Evolutionary conservation across 1,284 basidiomycete species (phyloP).

Genomic region (Hortiboletus rubellus): DNA sequence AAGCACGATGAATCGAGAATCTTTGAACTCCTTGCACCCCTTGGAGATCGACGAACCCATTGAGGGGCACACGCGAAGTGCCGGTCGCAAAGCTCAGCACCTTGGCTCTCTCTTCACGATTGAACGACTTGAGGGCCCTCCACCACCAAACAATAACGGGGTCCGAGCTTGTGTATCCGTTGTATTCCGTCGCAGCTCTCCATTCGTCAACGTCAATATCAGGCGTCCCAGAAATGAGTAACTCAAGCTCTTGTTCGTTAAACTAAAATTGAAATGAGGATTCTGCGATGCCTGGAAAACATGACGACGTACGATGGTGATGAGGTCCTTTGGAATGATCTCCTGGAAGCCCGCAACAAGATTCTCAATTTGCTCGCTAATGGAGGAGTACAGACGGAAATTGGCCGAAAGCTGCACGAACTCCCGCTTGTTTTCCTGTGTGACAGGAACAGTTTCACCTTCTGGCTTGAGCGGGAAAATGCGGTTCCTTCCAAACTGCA

Average conservation of each 20-base stretch:
- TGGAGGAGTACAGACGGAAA: slow-evolving; percentile 92
- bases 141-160: slow-evolving; percentile 99
- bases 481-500: slow-evolving; percentile 85
- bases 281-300: neutral
- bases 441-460: slow-evolving; percentile 82
- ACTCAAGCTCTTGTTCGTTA: slow-evolving; percentile 96
- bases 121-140: slow-evolving; percentile 97
- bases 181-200: slow-evolving; percentile 93
- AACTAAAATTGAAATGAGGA: slow-evolving; percentile 57
- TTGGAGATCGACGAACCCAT: slow-evolving; percentile 90
- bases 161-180: slow-evolving; percentile 83
- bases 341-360: slow-evolving; percentile 94
- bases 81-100: slow-evolving; percentile 96
- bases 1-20: slow-evolving; percentile 95
- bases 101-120: slow-evolving; percentile 94
- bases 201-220: slow-evolving; percentile 99
- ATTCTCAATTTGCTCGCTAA: slow-evolving; percentile 95
- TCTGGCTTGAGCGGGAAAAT: slow-evolving; percentile 84
- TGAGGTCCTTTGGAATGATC: slow-evolving; percentile 86
- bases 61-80: slow-evolving; percentile 92
- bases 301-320: slow-evolving; percentile 63
- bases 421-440: slow-evolving; percentile 95
- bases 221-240: slow-evolving; percentile 97
- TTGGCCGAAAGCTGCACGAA: slow-evolving; percentile 92
- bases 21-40: slow-evolving; percentile 94